A percentile compares a stretch with the other conserved stretches of the same genome.
Conservation (phyloP, 352 stramenopile species). For the Pythium volutum region DNA sequence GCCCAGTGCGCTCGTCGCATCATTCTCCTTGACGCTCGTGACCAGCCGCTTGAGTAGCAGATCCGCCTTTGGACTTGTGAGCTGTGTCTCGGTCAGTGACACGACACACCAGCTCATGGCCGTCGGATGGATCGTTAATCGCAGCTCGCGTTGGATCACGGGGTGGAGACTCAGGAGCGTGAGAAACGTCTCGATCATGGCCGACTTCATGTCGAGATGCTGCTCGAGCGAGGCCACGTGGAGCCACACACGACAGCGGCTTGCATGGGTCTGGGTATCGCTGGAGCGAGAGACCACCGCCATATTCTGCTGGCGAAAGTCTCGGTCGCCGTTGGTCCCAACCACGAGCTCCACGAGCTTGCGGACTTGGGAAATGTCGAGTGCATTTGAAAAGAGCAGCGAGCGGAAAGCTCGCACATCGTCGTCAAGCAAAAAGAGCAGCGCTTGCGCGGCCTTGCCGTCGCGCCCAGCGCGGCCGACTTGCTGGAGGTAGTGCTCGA, state of each 20-base stretch:
- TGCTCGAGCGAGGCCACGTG: constrained; percentile 59
- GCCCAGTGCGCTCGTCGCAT: not conserved
- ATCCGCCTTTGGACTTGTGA: constrained; percentile 31
- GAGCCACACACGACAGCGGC: constrained; percentile 27
- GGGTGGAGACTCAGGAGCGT: constrained; percentile 33
- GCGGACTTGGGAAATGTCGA: constrained; percentile 52
- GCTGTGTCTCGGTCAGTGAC: constrained; percentile 50
- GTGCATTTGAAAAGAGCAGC: constrained; percentile 64
- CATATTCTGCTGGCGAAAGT: constrained; percentile 5
- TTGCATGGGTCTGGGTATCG: not conserved
- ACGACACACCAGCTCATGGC: constrained; percentile 57
- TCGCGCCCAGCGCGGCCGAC: constrained; percentile 95
- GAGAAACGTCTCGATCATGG: constrained; percentile 76
- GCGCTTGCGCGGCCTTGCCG: constrained; percentile 69
- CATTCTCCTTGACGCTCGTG: constrained; percentile 7
- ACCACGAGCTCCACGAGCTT: constrained; percentile 45
- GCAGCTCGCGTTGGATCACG: constrained; percentile 13
- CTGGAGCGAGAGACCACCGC: not conserved
- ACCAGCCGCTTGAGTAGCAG: constrained; percentile 41
- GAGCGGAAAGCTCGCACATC: constrained; percentile 72
- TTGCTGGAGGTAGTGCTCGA: constrained; percentile 99
- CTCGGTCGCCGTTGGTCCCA: not conserved
- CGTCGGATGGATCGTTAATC: constrained; percentile 37
- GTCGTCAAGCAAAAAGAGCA: constrained; percentile 64
- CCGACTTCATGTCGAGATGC: constrained; percentile 67